Base-by-base conservation (phyloP, 2,329 filamentous ascomycete species). In the Neocatenulostroma microsporum region DNA sequence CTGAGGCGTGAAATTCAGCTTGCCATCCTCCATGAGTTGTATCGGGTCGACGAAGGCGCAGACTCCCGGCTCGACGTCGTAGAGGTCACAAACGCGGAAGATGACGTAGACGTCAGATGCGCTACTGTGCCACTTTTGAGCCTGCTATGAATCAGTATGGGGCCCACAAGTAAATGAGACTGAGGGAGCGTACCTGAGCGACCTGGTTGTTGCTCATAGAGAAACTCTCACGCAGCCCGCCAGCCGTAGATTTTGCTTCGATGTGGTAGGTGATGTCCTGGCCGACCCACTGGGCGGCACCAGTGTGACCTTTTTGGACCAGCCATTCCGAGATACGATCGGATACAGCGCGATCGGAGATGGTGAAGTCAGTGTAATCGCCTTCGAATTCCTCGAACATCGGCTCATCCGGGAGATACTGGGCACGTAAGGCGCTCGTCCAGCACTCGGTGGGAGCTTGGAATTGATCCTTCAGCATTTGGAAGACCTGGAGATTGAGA, bases 211-310 rank as follows among this genome's bases (percentile, higher is more conserved):
- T 37, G 25, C 36, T 38, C 29, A 48, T 33, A 17, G 30, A 21
- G 26, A 48, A 48, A 10, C 37, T 27, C 20, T 46, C 45, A 17
- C 36, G 20, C 3, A 8, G 23, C 7, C 23, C 14, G 5, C 37
- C 40, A 5, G 29, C 36, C 9, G 41, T 45, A n/a, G 43, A 14
- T 24, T 48, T 44, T 25, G 43, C 37, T 21, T 48, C 46, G 13
- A 46, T 32, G 21, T 33, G 37, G 32, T 43, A 48, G 2, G 40
- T 46, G 37, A 48, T 31, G 9, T 34, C 25, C 15, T 39, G 26
- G 14, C 23, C 31, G 11, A 26, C 18, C 30, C 36, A 45, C 9
- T 28, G 21, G 18, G 29, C 15, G 17, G 36, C 24, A 13, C 29
- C 27, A 2, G 23, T 10, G 21, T 29, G 26, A 9, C 37, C 37